Percentiles rank a stretch among this genome's conserved stretches.
Conservation (phyloP, 1,284 basidiomycete species). For the Marasmius sp. region DNA sequence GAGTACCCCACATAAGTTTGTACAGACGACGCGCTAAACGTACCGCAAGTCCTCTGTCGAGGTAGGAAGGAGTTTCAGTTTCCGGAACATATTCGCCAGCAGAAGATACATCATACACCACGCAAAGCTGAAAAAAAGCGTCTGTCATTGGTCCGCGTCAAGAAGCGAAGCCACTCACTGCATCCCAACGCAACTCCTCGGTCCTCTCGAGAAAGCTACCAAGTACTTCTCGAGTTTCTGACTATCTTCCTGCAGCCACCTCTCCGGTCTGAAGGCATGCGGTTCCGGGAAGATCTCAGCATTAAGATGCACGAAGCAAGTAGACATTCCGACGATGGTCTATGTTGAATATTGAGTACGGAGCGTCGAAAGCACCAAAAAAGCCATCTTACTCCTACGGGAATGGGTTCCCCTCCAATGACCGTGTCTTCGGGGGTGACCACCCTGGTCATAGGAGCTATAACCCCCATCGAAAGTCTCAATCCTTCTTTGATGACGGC, state of each 20-base stretch:
- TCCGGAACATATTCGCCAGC: neutral
- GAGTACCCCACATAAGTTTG: neutral
- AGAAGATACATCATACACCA: neutral
- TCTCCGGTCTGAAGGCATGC: conserved; percentile 3
- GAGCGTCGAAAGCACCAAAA: neutral
- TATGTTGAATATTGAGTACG: neutral
- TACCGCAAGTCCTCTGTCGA: neutral
- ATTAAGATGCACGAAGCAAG: conserved; percentile 1
- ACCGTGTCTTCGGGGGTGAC: neutral
- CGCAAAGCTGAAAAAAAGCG: neutral
- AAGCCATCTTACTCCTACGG: neutral
- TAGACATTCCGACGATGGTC: conserved; percentile 1
- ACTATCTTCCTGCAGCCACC: conserved; percentile 4
- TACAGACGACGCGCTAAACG: neutral
- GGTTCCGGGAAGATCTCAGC: conserved; percentile 8
- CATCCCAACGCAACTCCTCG: conserved; percentile 23
- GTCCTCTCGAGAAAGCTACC: conserved; percentile 21
- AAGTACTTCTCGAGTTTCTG: conserved; percentile 18
- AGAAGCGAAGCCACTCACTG: conserved; percentile 16
- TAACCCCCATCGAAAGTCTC: neutral
- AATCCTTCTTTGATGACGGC: conserved; percentile 6
- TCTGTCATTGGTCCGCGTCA: neutral
- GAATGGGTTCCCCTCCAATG: neutral
- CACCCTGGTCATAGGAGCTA: neutral
- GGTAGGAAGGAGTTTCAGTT: neutral